phyloP scores from a whole-genome alignment of 768 basidiomycete species.

The Leccinum aurantiacum region DNA sequence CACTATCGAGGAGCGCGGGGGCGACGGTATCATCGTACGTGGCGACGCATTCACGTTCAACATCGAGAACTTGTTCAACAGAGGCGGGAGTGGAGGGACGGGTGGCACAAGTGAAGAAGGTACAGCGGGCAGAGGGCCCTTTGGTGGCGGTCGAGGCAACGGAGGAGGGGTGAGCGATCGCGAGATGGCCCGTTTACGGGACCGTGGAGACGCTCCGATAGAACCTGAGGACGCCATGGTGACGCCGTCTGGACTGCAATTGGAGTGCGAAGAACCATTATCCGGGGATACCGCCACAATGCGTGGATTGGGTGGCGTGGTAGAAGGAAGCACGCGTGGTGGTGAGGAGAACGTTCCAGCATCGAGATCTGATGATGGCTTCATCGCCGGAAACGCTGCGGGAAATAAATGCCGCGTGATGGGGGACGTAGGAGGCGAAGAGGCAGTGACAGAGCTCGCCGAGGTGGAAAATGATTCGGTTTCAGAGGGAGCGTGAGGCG shows the following conservation, averaged over 20 bases:
- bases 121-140: conserved; percentile 30
- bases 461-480: conserved; percentile 12
- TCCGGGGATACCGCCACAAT: conserved; percentile 5
- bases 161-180: conserved; percentile 29
- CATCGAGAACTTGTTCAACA: conserved; percentile 18
- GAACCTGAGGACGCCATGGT: not conserved
- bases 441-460: conserved; percentile 4
- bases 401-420: conserved; percentile 3
- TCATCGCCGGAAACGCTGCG: conserved; percentile 1
- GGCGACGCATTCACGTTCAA: conserved; percentile 6
- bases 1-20: conserved; percentile 11
- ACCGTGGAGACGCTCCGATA: conserved; percentile 16
- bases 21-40: conserved; percentile 5
- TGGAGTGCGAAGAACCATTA: not conserved
- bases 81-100: conserved; percentile 29
- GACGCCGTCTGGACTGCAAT: not conserved
- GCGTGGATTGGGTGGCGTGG: conserved; percentile 9
- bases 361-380: not conserved
- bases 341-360: not conserved
- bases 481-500: conserved; percentile 25
- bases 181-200: conserved; percentile 24
- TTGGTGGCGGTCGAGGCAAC: conserved; percentile 28
- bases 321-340: not conserved
- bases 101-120: conserved; percentile 22
- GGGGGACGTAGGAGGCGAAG: conserved; percentile 1